Base-by-base conservation (phyloP, 2,329 filamentous ascomycete species). In the Chrysoporthe deuterocubensis region DNA sequence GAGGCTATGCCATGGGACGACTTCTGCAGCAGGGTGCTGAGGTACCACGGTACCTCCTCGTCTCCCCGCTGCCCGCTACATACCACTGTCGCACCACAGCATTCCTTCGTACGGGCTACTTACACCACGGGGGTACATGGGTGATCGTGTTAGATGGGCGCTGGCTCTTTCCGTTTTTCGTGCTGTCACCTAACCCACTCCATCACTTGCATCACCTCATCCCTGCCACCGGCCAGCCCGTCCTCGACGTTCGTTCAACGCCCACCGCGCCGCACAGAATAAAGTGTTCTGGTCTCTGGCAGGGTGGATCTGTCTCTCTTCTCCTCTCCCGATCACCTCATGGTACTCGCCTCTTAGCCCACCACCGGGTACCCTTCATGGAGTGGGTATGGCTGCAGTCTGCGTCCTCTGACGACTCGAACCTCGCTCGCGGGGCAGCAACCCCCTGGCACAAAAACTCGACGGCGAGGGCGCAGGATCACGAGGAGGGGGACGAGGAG, bases 161-260 rank as follows among this genome's bases (percentile, higher is more conserved):
- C 42, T 48, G 42, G 58, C 62, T 54, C 26, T 59, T 44, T 54
- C 50, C 44, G 14, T 5, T 57, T 57, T 7, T 13, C 52, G 66
- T 54, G 26, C 62, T 52, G 66, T 67, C 66, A 67, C 66, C 66
- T 67, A 64, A 67, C 62, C 26, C 64, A 34, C 44, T 40, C 66
- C n/a, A 48, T 57, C 40, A 46, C 46, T 67, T 62, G 66, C 66
- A 65, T 67, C 66, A 67, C 64, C 50, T 52, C 32, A 37, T 5
- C 54, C 54, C 54, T 57, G 54, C 13, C 21, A 52, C 21, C 50
- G 50, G 50, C 11, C 21, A 32, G 26, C 37, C 21, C 50, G 21
- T 21, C 14, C 50, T 52, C 50, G 3, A 32, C 54, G 40, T 40
- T 32, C n/a, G 32, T 7, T 18, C 37, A 18, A 18, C 7, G 8